Evolutionary conservation across 768 basidiomycete species (phyloP).

Genomic region (Termitomyces sp.): DNA sequence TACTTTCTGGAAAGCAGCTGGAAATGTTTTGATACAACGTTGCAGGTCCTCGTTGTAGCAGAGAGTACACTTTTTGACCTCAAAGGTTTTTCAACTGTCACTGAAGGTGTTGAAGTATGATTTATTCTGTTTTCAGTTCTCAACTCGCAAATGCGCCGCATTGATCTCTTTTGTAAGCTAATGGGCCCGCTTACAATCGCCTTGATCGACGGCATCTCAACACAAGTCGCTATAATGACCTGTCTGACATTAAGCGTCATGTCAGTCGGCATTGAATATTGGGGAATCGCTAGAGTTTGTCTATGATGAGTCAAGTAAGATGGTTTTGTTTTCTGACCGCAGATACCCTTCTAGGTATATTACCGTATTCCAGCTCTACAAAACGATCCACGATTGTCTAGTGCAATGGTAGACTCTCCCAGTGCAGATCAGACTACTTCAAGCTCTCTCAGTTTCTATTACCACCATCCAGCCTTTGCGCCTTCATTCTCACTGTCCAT

Average conservation of each 20-base stretch:
- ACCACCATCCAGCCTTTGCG: slow-evolving; percentile 16
- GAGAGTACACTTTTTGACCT: slow-evolving; percentile 1
- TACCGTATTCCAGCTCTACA: slow-evolving; percentile 1
- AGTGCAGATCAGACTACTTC: background rate
- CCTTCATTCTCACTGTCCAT: slow-evolving; percentile 20
- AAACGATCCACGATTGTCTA: background rate
- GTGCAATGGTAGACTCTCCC: background rate
- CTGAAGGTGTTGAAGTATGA: slow-evolving; percentile 2
- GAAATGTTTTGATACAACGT: background rate
- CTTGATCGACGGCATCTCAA: slow-evolving; percentile 20
- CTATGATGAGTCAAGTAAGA: background rate
- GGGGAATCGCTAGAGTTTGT: slow-evolving; percentile 19
- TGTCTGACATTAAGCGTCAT: slow-evolving; percentile 15
- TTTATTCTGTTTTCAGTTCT: slow-evolving; percentile 9
- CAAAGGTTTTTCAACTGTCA: background rate
- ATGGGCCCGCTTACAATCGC: slow-evolving; percentile 20
- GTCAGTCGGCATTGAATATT: slow-evolving; percentile 21
- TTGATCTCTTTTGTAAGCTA: slow-evolving; percentile 25
- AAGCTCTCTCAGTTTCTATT: slow-evolving; percentile 14
- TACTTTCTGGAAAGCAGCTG: background rate
- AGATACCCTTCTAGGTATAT: slow-evolving; percentile 1
- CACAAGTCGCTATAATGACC: slow-evolving; percentile 13
- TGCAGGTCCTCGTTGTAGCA: slow-evolving; percentile 5
- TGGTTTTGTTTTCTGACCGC: background rate
- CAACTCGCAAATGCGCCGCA: slow-evolving; percentile 26